Percentiles rank a stretch among this genome's conserved stretches.
These are phyloP conservation scores for Sordariomycetes sp. DNA, from an alignment of 2,329 filamentous ascomycete species.

Conservation along the genomic window DNA sequence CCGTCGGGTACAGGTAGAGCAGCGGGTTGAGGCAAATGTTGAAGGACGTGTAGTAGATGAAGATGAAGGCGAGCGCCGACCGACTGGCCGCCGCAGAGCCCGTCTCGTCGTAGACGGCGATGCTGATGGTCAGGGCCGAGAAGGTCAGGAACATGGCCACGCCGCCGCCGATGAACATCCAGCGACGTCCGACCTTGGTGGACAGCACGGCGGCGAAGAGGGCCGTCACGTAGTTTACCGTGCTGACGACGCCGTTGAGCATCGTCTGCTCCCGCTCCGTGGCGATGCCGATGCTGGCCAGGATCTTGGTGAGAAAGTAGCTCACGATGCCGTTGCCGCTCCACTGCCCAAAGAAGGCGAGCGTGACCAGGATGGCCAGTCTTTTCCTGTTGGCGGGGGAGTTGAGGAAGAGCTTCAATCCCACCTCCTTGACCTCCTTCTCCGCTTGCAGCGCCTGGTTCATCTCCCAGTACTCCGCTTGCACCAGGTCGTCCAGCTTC, in stretches of 20 bases:
- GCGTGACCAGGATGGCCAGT: constrained; percentile 24
- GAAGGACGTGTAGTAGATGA: constrained; percentile 29
- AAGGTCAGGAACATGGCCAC: constrained; percentile 26
- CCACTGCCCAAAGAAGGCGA: constrained; percentile 31
- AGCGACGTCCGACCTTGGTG: constrained; percentile 23
- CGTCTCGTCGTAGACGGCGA: constrained; percentile 22
- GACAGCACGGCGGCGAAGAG: constrained; percentile 23
- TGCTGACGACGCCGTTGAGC: constrained; percentile 27
- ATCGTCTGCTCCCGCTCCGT: constrained; percentile 26
- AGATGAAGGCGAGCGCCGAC: constrained; percentile 28
- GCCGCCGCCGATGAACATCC: constrained; percentile 26
- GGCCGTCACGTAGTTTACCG: constrained; percentile 31
- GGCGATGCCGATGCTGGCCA: constrained; percentile 26
- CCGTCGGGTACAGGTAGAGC: neutral
- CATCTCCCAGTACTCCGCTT: no score
- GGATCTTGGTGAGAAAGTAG: constrained; percentile 27
- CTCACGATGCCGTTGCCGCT: constrained; percentile 25
- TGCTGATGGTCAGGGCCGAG: constrained; percentile 26
- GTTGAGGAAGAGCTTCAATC: constrained; percentile 7
- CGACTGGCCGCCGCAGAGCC: constrained; percentile 18
- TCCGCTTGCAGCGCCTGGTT: no score
- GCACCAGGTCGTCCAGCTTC: no score
- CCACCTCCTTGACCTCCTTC: no score
- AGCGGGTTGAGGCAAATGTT: constrained; percentile 27
- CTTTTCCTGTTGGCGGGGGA: constrained; percentile 16